These are phyloP conservation scores for Babesia ovata DNA, from an alignment of 169 alveolate genomes.

Conservation along the genomic window DNA sequence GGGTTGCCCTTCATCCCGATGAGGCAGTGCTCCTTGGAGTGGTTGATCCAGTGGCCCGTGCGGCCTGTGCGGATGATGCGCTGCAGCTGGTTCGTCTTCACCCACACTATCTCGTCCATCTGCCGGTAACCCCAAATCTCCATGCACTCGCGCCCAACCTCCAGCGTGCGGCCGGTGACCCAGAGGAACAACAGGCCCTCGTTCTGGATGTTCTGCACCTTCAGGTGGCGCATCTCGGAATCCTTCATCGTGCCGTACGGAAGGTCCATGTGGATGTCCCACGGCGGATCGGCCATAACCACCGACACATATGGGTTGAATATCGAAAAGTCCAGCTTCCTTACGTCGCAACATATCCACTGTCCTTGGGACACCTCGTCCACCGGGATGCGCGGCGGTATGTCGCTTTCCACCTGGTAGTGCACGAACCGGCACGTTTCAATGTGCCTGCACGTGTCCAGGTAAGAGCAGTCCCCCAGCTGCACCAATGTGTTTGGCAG, in stretches of 20 bases:
- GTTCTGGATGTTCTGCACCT: slow-evolving; percentile 87
- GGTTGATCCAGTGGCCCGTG: slow-evolving; percentile 97
- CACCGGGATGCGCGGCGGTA: slow-evolving; percentile 51
- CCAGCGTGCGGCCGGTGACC: slow-evolving; percentile 97
- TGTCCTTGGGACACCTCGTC: slow-evolving; percentile 60
- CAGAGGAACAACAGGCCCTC: slow-evolving; percentile 92
- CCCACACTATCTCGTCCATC: slow-evolving; percentile 95
- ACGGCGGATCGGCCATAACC: slow-evolving; percentile 97
- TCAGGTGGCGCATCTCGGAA: slow-evolving; percentile 88
- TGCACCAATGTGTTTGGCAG: slow-evolving; percentile 69
- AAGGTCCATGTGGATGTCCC: slow-evolving; percentile 96
- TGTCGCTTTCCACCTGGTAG: slow-evolving; percentile 77
- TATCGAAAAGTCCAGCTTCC: slow-evolving; percentile 86
- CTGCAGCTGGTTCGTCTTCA: slow-evolving; percentile 92
- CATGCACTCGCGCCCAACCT: slow-evolving; percentile 88
- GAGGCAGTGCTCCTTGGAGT: slow-evolving; percentile 91
- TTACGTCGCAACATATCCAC: slow-evolving; percentile 86
- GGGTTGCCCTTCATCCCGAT: slow-evolving; percentile 89
- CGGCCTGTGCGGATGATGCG: slow-evolving; percentile 94
- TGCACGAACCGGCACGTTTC: slow-evolving; percentile 91
- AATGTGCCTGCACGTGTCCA: slow-evolving; percentile 92
- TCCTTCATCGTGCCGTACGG: slow-evolving; percentile 94
- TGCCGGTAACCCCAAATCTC: slow-evolving; percentile 94
- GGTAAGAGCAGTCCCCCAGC: slow-evolving; percentile 92
- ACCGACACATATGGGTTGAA: slow-evolving; percentile 89